These are phyloP conservation scores for Artemisia tridentata DNA, from an alignment of 129 eudicot species.

Conservation along the genomic window DNA sequence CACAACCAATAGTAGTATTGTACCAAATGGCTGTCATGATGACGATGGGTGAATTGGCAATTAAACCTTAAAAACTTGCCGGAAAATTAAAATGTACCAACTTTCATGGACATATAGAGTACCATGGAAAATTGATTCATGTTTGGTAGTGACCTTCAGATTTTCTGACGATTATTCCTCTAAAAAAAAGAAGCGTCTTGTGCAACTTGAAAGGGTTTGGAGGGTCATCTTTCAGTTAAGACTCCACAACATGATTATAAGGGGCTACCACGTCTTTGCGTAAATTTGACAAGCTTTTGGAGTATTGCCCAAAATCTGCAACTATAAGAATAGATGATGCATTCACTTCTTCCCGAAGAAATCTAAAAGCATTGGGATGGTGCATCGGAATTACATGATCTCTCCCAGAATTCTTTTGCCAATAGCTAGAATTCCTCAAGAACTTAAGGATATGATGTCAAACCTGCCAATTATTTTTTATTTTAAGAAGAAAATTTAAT, in stretches of 20 bases:
- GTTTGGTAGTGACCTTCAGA: neutral
- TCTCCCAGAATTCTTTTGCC: constrained; percentile 69
- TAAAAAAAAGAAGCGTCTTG: constrained; percentile 72
- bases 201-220: constrained; percentile 68
- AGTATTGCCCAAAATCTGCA: constrained; percentile 80
- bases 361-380: constrained; percentile 95
- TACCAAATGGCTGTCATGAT: too few relatives aligned
- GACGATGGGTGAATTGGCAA: too few relatives aligned
- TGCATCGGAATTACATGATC: constrained; percentile 48
- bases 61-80: neutral
- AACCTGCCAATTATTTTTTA: too few relatives aligned
- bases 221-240: constrained; percentile 53
- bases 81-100: too few relatives aligned
- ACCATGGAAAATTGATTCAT: constrained; percentile 17
- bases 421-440: constrained; percentile 59
- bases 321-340: constrained; percentile 84
- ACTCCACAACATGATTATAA: constrained; percentile 75
- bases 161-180: constrained; percentile 72
- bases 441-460: too few relatives aligned
- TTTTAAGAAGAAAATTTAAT: too few relatives aligned
- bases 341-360: constrained; percentile 59
- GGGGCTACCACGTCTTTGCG: constrained; percentile 94
- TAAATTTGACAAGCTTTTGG: constrained; percentile 55
- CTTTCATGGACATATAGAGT: constrained; percentile 18
- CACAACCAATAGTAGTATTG: too few relatives aligned